Conservation (phyloP, 495 filamentous ascomycete genomes). For the Trichocladium antarcticum region DNA sequence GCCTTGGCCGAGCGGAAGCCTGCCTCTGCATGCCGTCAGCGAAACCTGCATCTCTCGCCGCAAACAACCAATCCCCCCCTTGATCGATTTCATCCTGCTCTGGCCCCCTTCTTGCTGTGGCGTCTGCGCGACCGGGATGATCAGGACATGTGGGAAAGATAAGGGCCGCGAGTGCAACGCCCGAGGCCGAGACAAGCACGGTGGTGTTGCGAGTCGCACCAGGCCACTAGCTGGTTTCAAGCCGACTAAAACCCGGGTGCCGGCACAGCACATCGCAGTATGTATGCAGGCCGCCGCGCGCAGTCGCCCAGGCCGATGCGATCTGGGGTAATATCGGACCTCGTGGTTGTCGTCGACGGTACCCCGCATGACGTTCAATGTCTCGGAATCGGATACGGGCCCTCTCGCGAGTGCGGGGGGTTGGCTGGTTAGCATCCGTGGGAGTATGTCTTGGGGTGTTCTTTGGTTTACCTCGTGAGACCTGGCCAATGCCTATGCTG, state of each 20-base stretch:
- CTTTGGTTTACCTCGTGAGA: neutral
- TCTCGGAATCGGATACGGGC: neutral
- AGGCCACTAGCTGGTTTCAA: neutral
- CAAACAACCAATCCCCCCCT: neutral
- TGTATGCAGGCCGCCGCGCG: neutral
- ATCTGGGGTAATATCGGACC: neutral
- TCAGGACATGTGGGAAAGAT: neutral
- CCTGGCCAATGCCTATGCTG: too few relatives aligned
- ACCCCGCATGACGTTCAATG: neutral
- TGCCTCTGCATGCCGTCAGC: slow-evolving; percentile 1
- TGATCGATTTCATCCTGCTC: neutral
- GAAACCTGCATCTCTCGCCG: slow-evolving; percentile 2
- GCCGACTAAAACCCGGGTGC: neutral
- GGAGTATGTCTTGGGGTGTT: neutral
- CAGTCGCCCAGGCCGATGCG: neutral
- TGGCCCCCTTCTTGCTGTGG: neutral
- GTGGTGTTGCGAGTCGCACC: neutral
- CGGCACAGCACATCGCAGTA: neutral
- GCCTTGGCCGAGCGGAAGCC: neutral
- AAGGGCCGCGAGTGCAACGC: neutral
- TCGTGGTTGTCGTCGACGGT: neutral
- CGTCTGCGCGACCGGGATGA: neutral
- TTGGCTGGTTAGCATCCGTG: slow-evolving; percentile 1
- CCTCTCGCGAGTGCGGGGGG: neutral
- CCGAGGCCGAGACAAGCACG: neutral